Evolutionary conservation across 768 basidiomycete genomes (phyloP), one percentile per base, ranked within the genome.

Genomic region (Pisolithus marmoratus): DNA sequence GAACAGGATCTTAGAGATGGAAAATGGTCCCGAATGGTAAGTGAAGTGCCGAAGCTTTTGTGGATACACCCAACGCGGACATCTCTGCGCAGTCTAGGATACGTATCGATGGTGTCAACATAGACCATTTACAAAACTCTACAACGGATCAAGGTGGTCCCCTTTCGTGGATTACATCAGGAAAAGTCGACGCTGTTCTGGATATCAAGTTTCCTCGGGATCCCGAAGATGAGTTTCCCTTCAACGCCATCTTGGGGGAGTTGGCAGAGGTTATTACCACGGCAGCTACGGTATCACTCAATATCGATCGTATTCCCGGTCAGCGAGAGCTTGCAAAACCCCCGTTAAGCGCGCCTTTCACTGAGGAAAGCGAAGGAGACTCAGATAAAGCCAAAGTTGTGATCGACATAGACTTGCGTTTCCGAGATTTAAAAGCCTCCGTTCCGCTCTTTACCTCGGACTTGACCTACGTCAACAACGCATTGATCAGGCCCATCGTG

Each of bases 141-240:
- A 83, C 85, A 4, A 89, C 87, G 2, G 77, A 78, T 49, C 89
- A 86, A 55, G 90, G 93, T 7, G 65, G 65, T 7, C 94, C 94
- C 12, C 86, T 98, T 54, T 94, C 93, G 2, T 99, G 96, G 96
- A 93, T 99, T 53, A 94, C 89, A 0, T 90, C 94, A 0, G 96
- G 96, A 40, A 96, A 95, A 69, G 79, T 96, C 24, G 96, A 99
- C 63, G 90, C 93, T 9, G 96, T 99, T 5, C 79, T 97, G 22
- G 96, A 99, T 70, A 94, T 99, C 71, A 93, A 94, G 63, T 98
- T 99, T 69, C 94, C 96, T 22, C 83, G 83, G 17, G 85, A 91
- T 59, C 82, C 82, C 9, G 85, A 87, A 52, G 79, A 78, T 41
- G 80, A 83, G 56, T 69, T 78, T 17, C 81, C 83, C 17, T 76